Conservation (phyloP, 23 red algal genomes). For the Gracilaria gracilis region DNA sequence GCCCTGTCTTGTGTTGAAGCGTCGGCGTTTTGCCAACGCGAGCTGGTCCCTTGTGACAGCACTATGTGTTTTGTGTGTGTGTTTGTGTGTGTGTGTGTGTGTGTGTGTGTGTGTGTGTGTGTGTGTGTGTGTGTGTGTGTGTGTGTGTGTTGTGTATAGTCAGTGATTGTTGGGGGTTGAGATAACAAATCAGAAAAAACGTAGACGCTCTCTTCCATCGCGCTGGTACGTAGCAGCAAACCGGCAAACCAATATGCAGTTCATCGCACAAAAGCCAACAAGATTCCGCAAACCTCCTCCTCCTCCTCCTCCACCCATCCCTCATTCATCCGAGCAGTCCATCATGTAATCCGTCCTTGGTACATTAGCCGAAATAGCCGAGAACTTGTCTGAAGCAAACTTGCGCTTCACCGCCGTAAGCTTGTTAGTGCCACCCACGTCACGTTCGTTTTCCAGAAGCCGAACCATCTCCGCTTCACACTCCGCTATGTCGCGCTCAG, state of each 20-base stretch:
- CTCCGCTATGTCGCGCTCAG: conserved; percentile 60
- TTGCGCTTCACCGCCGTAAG: conserved; percentile 93
- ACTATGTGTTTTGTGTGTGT: background rate
- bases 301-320: too few species aligned
- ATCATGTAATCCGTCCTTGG: conserved; percentile 25
- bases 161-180: background rate
- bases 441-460: conserved; percentile 58
- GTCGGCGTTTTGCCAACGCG: too few species aligned
- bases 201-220: background rate
- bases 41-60: too few species aligned
- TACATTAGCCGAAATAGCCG: conserved; percentile 56
- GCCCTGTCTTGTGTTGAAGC: too few species aligned
- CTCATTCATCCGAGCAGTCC: conserved; percentile 34
- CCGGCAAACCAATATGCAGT: background rate
- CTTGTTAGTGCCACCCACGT: conserved; percentile 52
- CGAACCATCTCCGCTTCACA: conserved; percentile 68
- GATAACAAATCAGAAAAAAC: background rate
- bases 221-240: background rate
- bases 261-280: background rate
- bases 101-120: background rate
- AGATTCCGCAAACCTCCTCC: background rate
- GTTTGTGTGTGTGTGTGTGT: background rate
- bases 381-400: conserved; percentile 76
- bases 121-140: background rate
- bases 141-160: background rate